Evolutionary conservation across 768 basidiomycete species (phyloP).

Genomic region (Panaeolus papilionaceus): DNA sequence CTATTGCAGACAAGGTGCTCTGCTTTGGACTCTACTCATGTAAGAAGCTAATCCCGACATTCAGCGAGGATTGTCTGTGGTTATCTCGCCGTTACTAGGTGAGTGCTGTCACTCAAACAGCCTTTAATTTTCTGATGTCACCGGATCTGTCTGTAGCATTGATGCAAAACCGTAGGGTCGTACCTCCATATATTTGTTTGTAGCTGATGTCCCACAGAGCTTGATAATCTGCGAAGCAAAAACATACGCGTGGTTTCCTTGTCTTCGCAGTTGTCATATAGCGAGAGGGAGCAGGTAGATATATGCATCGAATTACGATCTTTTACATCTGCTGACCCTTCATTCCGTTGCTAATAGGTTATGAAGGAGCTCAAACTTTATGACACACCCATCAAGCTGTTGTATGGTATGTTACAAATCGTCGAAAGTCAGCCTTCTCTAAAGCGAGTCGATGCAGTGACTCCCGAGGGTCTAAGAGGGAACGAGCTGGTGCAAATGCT

Average conservation of each 20-base stretch:
- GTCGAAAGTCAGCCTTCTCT: not conserved
- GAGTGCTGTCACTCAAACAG: conserved; percentile 26
- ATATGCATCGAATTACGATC: no score
- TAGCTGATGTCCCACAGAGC: conserved; percentile 50
- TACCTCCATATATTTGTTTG: not conserved
- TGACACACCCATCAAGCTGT: conserved; percentile 60
- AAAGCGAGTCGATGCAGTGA: conserved; percentile 49
- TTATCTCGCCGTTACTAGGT: conserved; percentile 83
- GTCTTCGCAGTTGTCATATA: conserved; percentile 65
- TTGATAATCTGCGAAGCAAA: conserved; percentile 60
- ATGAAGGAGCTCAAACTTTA: conserved; percentile 64
- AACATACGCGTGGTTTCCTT: conserved; percentile 65
- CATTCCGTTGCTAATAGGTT: conserved; percentile 49
- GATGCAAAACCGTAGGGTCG: conserved; percentile 77
- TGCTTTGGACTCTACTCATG: not conserved
- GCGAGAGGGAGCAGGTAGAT: conserved; percentile 61
- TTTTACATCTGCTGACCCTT: not conserved
- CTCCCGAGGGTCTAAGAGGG: conserved; percentile 75
- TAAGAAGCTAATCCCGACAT: not conserved
- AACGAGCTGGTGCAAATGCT: conserved; percentile 60
- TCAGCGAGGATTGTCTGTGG: conserved; percentile 73
- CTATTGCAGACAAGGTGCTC: conserved; percentile 63
- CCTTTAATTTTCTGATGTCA: not conserved
- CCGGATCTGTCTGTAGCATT: conserved; percentile 52
- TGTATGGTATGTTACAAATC: conserved; percentile 65